Evolutionary conservation across 2,329 filamentous ascomycete species (phyloP), one percentile per base, ranked within the genome.

Genomic region (Colletotrichum destructivum): DNA sequence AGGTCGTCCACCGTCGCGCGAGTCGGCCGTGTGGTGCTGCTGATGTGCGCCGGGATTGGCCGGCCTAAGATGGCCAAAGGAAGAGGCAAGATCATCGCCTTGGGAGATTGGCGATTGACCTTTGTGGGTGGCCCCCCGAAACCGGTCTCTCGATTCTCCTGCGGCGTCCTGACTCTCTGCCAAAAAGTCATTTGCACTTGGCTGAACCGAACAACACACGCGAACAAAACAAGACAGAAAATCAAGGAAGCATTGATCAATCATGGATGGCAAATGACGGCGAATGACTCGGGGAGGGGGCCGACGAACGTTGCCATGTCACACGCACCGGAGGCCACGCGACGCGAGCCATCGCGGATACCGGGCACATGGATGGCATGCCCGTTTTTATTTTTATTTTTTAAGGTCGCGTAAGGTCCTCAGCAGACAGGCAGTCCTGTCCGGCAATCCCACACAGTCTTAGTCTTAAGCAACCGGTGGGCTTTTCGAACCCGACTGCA

Each of bases 221-320:
- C 38, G 59, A 44, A 60, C n/a, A 26, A 69, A 54, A 65, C 52
- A 47, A 46, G 31, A 31, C 8, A 31, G 26, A 35, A 47, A 21
- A 46, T 31, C 40, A 69, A 59, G 59, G 54, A 64, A 71, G 59
- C 46, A 64, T 26, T 26, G 26, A 26, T 26, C 26, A 26, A 4
- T 26, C 26, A 26, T 66, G 40, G 54, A 47, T 64, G 62, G 55
- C 46, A 54, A 31, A 35, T n/a, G 47, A 63, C 57, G 51, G n/a
- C 69, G 26, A 71, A 57, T 71, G 69, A 71, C 69, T 71, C 69
- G 54, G 54, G n/a, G n/a, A n/a, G 2, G 64, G 23, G 40, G 26
- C 26, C 52, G 40, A 40, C 52, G 11, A 59, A 47, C 59, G 52
- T 26, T 62, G 31, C 21, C 26, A 54, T 21, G 40, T 71, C 65